A percentile compares a stretch with the other conserved stretches of the same genome.
phyloP scores from a whole-genome alignment of 306 rosid species.

The Abrus precatorius region DNA sequence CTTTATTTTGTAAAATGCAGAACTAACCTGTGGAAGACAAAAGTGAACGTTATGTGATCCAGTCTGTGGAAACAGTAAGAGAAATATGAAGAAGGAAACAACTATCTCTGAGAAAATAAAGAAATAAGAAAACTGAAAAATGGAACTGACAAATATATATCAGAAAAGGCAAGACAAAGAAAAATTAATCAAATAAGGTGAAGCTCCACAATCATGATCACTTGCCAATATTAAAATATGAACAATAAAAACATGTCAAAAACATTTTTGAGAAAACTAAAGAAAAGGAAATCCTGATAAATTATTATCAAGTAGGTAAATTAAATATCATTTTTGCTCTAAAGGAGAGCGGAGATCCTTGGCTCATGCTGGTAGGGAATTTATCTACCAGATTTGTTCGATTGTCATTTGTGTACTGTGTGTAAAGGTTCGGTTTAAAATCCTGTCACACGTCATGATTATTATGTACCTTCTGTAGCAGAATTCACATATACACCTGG shows the following conservation, averaged over 20 bases:
- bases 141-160: constrained; percentile 10
- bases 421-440: too few relatives aligned
- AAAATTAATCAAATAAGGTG: background rate
- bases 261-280: background rate
- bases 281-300: background rate
- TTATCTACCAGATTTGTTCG: too few relatives aligned
- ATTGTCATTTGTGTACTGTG: too few relatives aligned
- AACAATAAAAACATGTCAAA: constrained; percentile 4
- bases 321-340: too few relatives aligned
- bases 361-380: too few relatives aligned
- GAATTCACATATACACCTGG: constrained; percentile 17
- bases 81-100: constrained; percentile 35
- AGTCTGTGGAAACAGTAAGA: constrained; percentile 58
- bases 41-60: constrained; percentile 78
- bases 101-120: constrained; percentile 18
- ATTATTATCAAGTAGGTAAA: background rate
- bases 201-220: background rate
- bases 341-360: too few relatives aligned
- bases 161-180: constrained; percentile 8
- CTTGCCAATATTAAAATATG: background rate
- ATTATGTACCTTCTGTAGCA: background rate
- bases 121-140: constrained; percentile 22
- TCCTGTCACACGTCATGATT: background rate
- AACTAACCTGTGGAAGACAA: constrained; percentile 84
- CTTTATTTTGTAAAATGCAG: constrained; percentile 6